Evolutionary conservation across 2,329 filamentous ascomycete genomes (phyloP), one percentile per base, ranked within the genome.

Genomic region (Diaporthe australafricana): DNA sequence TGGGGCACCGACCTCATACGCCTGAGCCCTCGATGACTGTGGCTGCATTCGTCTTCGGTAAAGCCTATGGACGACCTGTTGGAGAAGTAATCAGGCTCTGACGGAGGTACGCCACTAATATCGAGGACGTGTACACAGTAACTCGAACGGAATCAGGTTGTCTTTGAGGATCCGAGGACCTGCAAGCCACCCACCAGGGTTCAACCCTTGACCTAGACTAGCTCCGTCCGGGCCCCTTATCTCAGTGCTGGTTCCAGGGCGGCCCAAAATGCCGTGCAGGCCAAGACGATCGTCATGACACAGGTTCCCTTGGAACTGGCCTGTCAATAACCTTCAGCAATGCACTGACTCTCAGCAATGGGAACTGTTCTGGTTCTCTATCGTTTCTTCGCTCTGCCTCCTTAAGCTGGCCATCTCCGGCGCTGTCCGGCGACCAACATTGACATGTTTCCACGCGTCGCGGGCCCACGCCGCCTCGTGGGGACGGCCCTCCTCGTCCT

Each of bases 371-470:
- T 53, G 32, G 40, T 45, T 35, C 38, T 68, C 25, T 30, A 48
- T 16, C n/a, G 5, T 25, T 56, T 56, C 38, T 53, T 56, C 27
- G 60, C 47, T 32, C 42, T 47, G 47, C 53, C 52, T 55, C 42
- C 53, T 35, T 60, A 50, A 32, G 27, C 38, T 47, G 65, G 32
- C 32, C 45, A 1, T 38, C 22, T 22, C 16, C 38, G 40, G 17
- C 55, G 27, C 38, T 20, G 27, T 35, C 38, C 52, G 42, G 50
- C 68, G n/a, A 70, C 56, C 42, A 57, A 38, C 55, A 55, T 22
- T 50, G 30, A 22, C 22, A 72, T 74, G 72, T 74, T 72, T 30
- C 72, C 70, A 45, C 72, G 73, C 47, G 60, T 74, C 47, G 68
- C 62, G 30, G 62, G 73, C 35, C 71, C 71, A 14, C 74, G 65